Evolutionary conservation across 140 eudicot species (phyloP).

Genomic region (Cichorium intybus): DNA sequence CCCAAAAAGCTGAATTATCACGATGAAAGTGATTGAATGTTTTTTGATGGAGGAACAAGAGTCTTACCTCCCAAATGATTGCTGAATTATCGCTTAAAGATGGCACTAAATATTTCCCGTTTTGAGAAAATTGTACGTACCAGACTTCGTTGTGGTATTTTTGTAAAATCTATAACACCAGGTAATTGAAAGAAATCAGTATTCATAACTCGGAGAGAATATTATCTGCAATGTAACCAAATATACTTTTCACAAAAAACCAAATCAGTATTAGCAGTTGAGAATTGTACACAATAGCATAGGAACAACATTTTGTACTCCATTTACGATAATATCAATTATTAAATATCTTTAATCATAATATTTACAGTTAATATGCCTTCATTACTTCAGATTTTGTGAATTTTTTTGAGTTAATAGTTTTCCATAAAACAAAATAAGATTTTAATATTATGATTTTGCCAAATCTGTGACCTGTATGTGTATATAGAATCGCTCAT

Average conservation of each 20-base stretch:
- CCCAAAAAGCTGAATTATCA: too few relatives aligned
- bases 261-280: background rate
- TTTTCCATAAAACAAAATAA: background rate
- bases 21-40: too few relatives aligned
- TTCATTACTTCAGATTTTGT: background rate
- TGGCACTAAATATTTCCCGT: slow-evolving; percentile 77
- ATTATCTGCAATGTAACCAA: background rate
- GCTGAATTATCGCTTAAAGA: slow-evolving; percentile 58
- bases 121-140: slow-evolving; percentile 76
- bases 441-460: background rate
- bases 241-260: background rate
- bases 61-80: slow-evolving; percentile 72
- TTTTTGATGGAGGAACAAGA: too few relatives aligned
- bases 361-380: background rate
- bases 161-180: too few relatives aligned
- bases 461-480: background rate
- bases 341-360: background rate
- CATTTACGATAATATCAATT: background rate
- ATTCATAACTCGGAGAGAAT: background rate
- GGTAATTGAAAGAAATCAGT: background rate
- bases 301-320: background rate
- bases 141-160: too few relatives aligned
- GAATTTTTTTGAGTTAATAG: background rate
- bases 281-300: too few relatives aligned
- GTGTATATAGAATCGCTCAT: background rate